Conservation (phyloP, 2,329 filamentous ascomycete species). For the Whalleya microplaca region DNA sequence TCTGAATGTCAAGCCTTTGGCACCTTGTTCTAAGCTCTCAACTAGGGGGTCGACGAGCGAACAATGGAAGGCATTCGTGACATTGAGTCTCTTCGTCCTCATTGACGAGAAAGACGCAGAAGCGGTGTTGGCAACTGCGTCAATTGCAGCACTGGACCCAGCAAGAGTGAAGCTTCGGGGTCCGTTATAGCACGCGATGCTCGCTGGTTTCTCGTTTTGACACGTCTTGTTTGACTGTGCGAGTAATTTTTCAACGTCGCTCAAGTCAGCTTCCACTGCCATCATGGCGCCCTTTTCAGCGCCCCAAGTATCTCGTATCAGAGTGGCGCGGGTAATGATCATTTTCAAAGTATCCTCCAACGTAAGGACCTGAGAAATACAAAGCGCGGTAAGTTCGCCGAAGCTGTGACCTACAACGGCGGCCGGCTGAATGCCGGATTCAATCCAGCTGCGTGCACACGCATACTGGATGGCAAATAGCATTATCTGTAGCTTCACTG, state of each 20-base stretch:
- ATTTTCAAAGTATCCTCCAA: conserved; percentile 39
- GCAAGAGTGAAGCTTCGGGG: conserved; percentile 36
- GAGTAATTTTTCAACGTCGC: conserved; percentile 19
- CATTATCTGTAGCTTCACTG: conserved; percentile 41
- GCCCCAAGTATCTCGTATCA: conserved; percentile 41
- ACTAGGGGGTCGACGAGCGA: conserved; percentile 32
- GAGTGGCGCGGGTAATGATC: conserved; percentile 32
- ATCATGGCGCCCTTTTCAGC: conserved; percentile 44
- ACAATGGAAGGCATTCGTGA: conserved; percentile 37
- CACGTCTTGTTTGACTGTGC: conserved; percentile 13
- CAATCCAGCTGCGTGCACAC: conserved; percentile 41
- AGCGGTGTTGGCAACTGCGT: conserved; percentile 27
- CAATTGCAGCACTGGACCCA: conserved; percentile 33
- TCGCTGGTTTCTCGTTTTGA: conserved; percentile 10
- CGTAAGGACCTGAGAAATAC: conserved; percentile 38
- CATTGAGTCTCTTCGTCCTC: conserved; percentile 27
- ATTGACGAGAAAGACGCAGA: conserved; percentile 4
- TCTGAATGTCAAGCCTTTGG: conserved; percentile 23
- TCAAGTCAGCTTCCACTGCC: conserved; percentile 29
- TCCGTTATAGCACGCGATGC: conserved; percentile 41
- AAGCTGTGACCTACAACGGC: conserved; percentile 46
- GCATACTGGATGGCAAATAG: conserved; percentile 47
- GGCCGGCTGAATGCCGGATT: conserved; percentile 35
- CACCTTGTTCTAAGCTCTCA: conserved; percentile 16
- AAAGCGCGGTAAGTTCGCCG: conserved; percentile 46